Percentiles rank a stretch among this genome's conserved stretches.
Conservation (phyloP, 108 stramenopile genomes). For the Nitzschia palea region DNA sequence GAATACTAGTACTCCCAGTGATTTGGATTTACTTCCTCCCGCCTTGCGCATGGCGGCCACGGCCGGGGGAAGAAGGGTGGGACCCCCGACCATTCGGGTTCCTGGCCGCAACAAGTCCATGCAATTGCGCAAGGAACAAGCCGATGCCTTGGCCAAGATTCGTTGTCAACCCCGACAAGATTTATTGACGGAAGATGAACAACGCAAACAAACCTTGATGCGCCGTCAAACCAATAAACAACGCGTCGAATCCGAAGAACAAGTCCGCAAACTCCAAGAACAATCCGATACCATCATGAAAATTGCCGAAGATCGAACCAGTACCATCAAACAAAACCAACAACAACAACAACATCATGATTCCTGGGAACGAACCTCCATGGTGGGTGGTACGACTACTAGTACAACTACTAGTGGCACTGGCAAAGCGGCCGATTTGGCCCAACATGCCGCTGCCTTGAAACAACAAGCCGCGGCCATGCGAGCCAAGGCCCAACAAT, state of each 20-base stretch:
- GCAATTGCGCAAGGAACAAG: constrained; percentile 2
- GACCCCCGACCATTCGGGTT: background rate
- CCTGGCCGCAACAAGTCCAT: constrained; percentile 1
- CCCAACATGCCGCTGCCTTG: background rate
- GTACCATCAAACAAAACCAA: too few species aligned
- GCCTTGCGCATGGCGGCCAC: constrained; percentile 14
- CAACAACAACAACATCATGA: too few species aligned
- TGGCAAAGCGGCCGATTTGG: too few species aligned
- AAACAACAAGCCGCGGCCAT: constrained; percentile 2
- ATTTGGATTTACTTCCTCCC: constrained; percentile 15
- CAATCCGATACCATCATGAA: background rate
- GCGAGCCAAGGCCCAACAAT: background rate
- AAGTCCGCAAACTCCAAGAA: background rate
- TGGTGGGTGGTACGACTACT: too few species aligned
- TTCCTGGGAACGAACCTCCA: too few species aligned
- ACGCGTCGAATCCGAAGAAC: background rate
- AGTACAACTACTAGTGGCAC: too few species aligned
- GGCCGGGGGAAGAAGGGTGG: background rate
- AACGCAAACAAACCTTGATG: background rate
- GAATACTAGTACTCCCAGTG: background rate
- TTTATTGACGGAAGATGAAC: constrained; percentile 2
- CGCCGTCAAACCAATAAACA: background rate
- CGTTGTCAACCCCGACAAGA: constrained; percentile 11
- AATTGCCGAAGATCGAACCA: too few species aligned
- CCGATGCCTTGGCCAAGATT: constrained; percentile 19